Conservation (phyloP, 2,329 filamentous ascomycete genomes). For the Talaromyces pinophilus region DNA sequence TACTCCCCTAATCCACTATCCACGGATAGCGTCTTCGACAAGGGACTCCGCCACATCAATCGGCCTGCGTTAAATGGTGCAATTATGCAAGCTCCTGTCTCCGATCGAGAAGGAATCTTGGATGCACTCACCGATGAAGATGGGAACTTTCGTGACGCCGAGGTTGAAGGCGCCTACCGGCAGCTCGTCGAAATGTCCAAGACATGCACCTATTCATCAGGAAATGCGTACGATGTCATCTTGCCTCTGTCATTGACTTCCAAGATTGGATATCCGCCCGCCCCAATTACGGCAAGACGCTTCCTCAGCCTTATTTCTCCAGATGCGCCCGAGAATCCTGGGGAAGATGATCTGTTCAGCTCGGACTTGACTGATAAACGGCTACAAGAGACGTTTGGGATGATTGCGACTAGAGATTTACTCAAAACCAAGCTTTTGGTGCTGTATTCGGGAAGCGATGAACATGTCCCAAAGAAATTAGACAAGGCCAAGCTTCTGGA, state of each 20-base stretch:
- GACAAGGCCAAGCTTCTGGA: slow-evolving; percentile 48
- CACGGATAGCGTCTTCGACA: slow-evolving; percentile 31
- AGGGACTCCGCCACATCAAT: slow-evolving; percentile 35
- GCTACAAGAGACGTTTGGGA: slow-evolving; percentile 66
- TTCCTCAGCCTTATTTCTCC: slow-evolving; percentile 60
- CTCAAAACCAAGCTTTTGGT: slow-evolving; percentile 45
- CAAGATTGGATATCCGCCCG: slow-evolving; percentile 35
- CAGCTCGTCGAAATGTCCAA: slow-evolving; percentile 40
- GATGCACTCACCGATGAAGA: slow-evolving; percentile 30
- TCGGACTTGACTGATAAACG: slow-evolving; percentile 66
- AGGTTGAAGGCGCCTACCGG: slow-evolving; percentile 31
- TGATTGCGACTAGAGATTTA: slow-evolving; percentile 40
- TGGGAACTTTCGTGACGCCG: slow-evolving; percentile 22
- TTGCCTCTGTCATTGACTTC: slow-evolving; percentile 39
- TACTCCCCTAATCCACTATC: slow-evolving; percentile 45
- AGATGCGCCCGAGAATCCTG: slow-evolving; percentile 56
- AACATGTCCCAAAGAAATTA: slow-evolving; percentile 47
- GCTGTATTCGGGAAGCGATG: slow-evolving; percentile 50
- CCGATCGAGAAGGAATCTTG: slow-evolving; percentile 68
- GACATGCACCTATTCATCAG: slow-evolving; percentile 26
- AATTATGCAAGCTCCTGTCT: slow-evolving; percentile 78
- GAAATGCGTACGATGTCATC: slow-evolving; percentile 30
- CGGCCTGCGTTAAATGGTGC: slow-evolving; percentile 67
- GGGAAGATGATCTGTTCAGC: slow-evolving; percentile 88
- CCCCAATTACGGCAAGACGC: slow-evolving; percentile 57